Conservation (phyloP, 2,329 filamentous ascomycete species). For the Conoideocrella luteorostrata region DNA sequence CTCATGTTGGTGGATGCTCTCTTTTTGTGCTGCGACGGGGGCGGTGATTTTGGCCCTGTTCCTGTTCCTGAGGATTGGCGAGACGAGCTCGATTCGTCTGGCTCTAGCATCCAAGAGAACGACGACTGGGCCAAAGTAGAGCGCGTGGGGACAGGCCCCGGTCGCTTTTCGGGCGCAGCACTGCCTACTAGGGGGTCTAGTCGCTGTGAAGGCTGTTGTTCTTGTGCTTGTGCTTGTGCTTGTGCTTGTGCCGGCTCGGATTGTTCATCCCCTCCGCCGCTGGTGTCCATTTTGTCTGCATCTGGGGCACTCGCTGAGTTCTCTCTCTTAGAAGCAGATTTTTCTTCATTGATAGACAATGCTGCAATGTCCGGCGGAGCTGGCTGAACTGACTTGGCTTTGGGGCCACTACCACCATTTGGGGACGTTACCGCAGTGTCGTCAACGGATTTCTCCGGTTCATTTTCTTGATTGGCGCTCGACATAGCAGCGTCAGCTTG, state of each 20-base stretch:
- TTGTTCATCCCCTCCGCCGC: background rate
- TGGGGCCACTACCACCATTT: background rate
- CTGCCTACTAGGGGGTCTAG: conserved; percentile 1
- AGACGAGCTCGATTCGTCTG: conserved; percentile 32
- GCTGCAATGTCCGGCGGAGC: background rate
- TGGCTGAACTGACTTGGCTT: background rate
- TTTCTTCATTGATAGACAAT: background rate
- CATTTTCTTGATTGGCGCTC: background rate
- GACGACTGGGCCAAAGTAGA: conserved; percentile 67
- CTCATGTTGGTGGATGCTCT: conserved; percentile 36
- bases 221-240: too few species aligned
- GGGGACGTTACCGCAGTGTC: background rate
- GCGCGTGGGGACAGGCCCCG: conserved; percentile 48
- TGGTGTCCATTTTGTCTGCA: background rate
- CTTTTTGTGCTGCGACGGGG: conserved; percentile 31
- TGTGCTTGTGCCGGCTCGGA: background rate
- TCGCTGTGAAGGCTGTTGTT: background rate
- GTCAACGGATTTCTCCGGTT: background rate
- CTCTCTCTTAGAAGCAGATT: background rate
- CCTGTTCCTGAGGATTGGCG: conserved; percentile 17
- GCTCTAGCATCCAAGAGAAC: conserved; percentile 74
- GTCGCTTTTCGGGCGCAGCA: conserved; percentile 14
- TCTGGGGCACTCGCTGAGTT: background rate
- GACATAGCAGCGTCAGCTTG: background rate
- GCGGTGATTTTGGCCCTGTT: conserved; percentile 22